Evolutionary conservation across 2,329 filamentous ascomycete genomes (phyloP).

Genomic region (Ophiostoma quercus): DNA sequence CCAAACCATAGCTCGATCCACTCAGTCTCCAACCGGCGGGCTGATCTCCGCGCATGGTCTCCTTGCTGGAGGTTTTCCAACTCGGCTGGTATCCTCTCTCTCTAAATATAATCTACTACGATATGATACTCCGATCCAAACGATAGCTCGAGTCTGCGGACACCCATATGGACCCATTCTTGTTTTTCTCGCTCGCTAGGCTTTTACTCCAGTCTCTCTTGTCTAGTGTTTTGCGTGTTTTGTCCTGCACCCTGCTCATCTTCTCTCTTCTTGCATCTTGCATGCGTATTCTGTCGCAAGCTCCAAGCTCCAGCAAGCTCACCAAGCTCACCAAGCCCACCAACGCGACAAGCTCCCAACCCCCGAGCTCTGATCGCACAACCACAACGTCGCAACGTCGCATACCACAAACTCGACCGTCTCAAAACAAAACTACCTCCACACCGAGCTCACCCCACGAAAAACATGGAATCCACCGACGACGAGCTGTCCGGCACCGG

Average conservation of each 20-base stretch:
- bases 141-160: neutral
- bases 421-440: neutral
- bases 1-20: neutral
- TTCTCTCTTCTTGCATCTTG: neutral
- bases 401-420: no score
- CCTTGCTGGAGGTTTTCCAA: neutral
- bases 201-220: neutral
- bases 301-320: neutral
- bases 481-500: constrained; percentile 13
- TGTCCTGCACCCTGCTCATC: constrained; percentile 3
- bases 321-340: neutral
- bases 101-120: neutral
- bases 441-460: neutral
- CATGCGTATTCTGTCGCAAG: neutral
- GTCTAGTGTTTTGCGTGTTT: no score
- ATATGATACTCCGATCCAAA: neutral
- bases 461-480: constrained; percentile 14
- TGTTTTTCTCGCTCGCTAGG: neutral
- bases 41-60: neutral
- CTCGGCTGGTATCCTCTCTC: neutral
- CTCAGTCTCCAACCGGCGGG: neutral
- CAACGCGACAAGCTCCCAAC: neutral
- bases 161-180: neutral
- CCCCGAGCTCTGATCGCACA: neutral
- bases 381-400: no score